Evolutionary conservation across 305 asterid species (phyloP), one percentile per base, ranked within the genome.

Genomic region (Caryopteris hybrid): DNA sequence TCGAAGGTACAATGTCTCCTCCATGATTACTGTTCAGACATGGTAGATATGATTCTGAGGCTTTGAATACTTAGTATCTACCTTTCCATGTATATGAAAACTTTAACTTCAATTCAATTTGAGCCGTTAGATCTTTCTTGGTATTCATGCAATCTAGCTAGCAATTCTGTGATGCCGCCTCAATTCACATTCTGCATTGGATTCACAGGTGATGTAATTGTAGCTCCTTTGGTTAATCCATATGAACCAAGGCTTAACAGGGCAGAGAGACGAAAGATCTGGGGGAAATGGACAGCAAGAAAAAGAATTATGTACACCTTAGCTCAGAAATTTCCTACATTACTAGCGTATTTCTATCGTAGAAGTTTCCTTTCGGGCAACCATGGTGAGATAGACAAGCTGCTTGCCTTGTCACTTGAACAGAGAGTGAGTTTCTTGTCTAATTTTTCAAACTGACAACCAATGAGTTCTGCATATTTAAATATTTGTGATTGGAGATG

Each of bases 141-240:
- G n/a, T n/a, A n/a, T n/a, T n/a, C n/a, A n/a, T n/a, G n/a, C n/a
- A n/a, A n/a, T n/a, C n/a, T 2, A 27, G 33, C 52, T 17, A 31
- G 54, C 60, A 17, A 45, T 42, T 22, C 55, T 31, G 16, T 69
- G 60, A 61, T 63, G 61, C 73, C 43, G 50, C 12, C 66, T 71
- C 41, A 31, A n/a, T n/a, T n/a, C n/a, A n/a, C 36, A 31, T 42
- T 48, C 46, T 59, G 43, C 43, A 18, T 14, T 41, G 65, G 56
- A 66, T 68, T 64, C 77, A 64, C 85, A 91, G 99, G 99, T 78
- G 98, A 96, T 20, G 68, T 91, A 74, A 83, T 94, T 89, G 77
- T 94, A 67, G 96, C 95, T 63, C 99, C 98, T 57, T 73, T 91
- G 90, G 81, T 94, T 58, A 94, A 84, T 80, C 98, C 99, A 63